A percentile compares a stretch with the other conserved stretches of the same genome.
These are phyloP conservation scores for Rhizophora apiculata DNA, from an alignment of 345 rosid species.

Conservation along the genomic window DNA sequence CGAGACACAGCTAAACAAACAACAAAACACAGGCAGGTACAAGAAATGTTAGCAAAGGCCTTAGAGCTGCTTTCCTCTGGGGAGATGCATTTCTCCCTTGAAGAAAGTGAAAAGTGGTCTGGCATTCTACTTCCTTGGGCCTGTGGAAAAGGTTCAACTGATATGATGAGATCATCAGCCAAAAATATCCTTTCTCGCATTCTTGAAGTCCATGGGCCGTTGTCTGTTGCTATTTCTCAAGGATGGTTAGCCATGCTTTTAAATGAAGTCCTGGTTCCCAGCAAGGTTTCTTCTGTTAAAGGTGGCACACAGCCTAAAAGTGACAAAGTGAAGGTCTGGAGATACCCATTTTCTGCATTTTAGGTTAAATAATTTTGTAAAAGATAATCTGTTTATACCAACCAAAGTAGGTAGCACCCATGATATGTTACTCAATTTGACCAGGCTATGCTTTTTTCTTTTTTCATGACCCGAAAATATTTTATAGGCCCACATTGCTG, in stretches of 20 bases:
- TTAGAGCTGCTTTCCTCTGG: constrained; percentile 66
- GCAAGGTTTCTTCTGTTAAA: constrained; percentile 52
- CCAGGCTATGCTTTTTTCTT: background rate
- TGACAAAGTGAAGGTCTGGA: constrained; percentile 63
- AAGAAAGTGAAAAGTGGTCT: constrained; percentile 94
- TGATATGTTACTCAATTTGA: background rate
- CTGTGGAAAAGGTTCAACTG: constrained; percentile 58
- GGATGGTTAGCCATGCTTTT: constrained; percentile 87
- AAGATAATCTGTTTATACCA: constrained; percentile 2
- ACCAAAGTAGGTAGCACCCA: background rate
- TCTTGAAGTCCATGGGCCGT: constrained; percentile 77
- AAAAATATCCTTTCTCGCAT: constrained; percentile 71
- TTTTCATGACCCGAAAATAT: constrained; percentile 1
- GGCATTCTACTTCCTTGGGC: constrained; percentile 81
- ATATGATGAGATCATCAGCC: constrained; percentile 62
- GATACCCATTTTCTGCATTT: constrained; percentile 7
- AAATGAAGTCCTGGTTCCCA: constrained; percentile 53
- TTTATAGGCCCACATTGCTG: constrained; percentile 2
- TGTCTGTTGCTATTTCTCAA: constrained; percentile 77
- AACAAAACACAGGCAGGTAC: constrained; percentile 59
- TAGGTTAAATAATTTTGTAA: background rate
- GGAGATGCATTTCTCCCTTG: constrained; percentile 65
- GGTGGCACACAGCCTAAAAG: constrained; percentile 53
- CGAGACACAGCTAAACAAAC: constrained; percentile 73
- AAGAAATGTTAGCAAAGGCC: constrained; percentile 86